These are phyloP conservation scores for Aspergillus pseudoviridinutans DNA, from an alignment of 2,329 filamentous ascomycete genomes.

Conservation along the genomic window DNA sequence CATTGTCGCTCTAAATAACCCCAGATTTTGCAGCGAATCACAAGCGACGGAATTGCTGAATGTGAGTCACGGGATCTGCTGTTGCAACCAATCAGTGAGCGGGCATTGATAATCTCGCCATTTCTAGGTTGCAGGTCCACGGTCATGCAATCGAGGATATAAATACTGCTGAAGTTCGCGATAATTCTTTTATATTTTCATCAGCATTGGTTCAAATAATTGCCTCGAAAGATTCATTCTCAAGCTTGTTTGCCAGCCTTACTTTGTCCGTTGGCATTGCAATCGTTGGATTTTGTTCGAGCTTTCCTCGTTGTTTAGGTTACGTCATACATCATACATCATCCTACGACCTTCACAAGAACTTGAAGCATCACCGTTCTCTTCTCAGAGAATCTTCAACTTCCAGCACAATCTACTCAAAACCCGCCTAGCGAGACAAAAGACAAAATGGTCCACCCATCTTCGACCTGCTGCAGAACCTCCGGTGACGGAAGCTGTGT, in stretches of 20 bases:
- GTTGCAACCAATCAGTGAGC: constrained; percentile 18
- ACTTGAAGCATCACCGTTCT: not conserved
- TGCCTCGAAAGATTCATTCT: not conserved
- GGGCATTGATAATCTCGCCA: constrained; percentile 22
- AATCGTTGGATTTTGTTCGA: not conserved
- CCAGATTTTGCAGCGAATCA: not conserved
- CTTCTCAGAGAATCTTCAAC: not conserved
- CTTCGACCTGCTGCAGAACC: constrained; percentile 57
- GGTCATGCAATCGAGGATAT: constrained; percentile 5
- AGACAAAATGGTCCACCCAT: constrained; percentile 44
- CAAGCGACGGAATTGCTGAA: not conserved
- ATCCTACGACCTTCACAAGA: not conserved
- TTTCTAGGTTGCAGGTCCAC: not conserved
- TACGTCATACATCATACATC: constrained; percentile 8
- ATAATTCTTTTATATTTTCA: not conserved
- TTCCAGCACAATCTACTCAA: constrained; percentile 2
- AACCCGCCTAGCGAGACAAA: not conserved
- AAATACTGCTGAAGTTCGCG: constrained; percentile 4
- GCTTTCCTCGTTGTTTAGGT: not conserved
- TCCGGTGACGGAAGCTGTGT: constrained; percentile 51
- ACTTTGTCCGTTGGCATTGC: not conserved
- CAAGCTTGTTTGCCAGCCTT: not conserved
- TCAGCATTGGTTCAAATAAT: not conserved
- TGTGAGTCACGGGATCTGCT: not conserved
- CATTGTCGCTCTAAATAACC: not conserved